Conservation (phyloP, 306 rosid genomes). For the Quercus aquifolioides region DNA sequence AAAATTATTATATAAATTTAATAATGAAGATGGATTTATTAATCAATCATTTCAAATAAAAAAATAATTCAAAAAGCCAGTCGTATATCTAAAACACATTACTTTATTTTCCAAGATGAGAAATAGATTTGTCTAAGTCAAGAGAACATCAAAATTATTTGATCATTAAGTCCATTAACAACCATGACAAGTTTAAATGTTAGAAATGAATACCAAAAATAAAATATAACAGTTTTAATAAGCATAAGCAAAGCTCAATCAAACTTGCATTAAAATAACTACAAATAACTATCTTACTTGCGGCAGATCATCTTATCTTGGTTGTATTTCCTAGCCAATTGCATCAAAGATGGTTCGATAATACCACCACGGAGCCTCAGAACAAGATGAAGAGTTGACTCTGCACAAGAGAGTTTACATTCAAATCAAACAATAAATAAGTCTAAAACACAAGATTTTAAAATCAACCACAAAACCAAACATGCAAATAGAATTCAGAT, state of each 20-base stretch:
- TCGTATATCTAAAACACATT: background rate
- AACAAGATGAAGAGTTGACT: conserved; percentile 95
- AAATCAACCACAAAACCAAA: background rate
- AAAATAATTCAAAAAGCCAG: background rate
- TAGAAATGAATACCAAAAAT: background rate
- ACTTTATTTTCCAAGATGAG: background rate
- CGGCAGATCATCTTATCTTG: conserved; percentile 97
- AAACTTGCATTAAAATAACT: background rate
- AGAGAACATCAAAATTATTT: background rate
- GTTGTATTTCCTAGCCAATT: conserved; percentile 92
- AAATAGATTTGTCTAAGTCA: background rate
- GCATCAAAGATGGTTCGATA: conserved; percentile 97
- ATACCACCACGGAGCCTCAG: conserved; percentile 99
- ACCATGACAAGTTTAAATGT: background rate
- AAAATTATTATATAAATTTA: background rate
- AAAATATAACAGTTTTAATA: background rate
- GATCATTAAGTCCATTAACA: background rate
- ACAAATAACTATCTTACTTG: conserved; percentile 51
- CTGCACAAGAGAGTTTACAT: conserved; percentile 35
- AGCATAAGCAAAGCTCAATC: background rate
- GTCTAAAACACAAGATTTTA: background rate
- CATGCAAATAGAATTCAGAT: background rate
- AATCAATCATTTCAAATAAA: background rate
- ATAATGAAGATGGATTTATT: background rate
- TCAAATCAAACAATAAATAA: background rate